Percentiles rank a stretch among this genome's conserved stretches.
phyloP scores from a whole-genome alignment of 2,329 filamentous ascomycete species.

The Fusarium tanahbumbuense region DNA sequence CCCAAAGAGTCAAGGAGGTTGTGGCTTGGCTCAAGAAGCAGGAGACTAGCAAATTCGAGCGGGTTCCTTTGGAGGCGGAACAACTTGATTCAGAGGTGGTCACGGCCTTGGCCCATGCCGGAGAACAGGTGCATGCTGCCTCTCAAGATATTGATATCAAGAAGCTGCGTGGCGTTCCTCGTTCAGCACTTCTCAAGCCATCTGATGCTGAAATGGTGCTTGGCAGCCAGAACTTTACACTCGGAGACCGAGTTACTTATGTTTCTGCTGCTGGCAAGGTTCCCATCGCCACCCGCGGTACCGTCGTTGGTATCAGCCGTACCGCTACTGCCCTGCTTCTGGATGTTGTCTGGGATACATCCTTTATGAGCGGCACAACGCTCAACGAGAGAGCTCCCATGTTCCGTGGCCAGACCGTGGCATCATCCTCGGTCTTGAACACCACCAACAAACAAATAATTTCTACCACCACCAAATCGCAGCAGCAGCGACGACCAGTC shows the following conservation, averaged over 20 bases:
- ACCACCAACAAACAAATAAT: constrained; percentile 84
- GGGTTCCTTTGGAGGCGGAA: constrained; percentile 94
- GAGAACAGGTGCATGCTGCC: constrained; percentile 70
- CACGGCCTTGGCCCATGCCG: constrained; percentile 79
- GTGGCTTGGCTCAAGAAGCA: constrained; percentile 91
- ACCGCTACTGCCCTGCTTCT: constrained; percentile 85
- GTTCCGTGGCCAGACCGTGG: constrained; percentile 94
- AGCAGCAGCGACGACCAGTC: constrained; percentile 65
- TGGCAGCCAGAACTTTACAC: constrained; percentile 81
- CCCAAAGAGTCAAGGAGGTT: constrained; percentile 90
- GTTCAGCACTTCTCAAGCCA: constrained; percentile 91
- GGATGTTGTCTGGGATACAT: constrained; percentile 91
- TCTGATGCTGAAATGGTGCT: constrained; percentile 94
- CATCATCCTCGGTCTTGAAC: constrained; percentile 89
- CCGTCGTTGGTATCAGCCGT: constrained; percentile 92
- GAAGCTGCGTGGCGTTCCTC: constrained; percentile 83
- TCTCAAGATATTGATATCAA: constrained; percentile 69
- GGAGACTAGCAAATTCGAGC: constrained; percentile 91
- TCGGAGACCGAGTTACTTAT: constrained; percentile 94
- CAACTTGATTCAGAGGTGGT: constrained; percentile 95
- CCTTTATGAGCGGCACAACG: constrained; percentile 97
- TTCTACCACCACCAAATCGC: constrained; percentile 66
- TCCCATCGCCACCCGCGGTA: constrained; percentile 90
- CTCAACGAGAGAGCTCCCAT: constrained; percentile 89
- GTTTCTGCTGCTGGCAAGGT: constrained; percentile 94